A percentile compares a stretch with the other conserved stretches of the same genome.
These are phyloP conservation scores for Penicillium palitans DNA, from an alignment of 2,329 filamentous ascomycete genomes.

Conservation along the genomic window DNA sequence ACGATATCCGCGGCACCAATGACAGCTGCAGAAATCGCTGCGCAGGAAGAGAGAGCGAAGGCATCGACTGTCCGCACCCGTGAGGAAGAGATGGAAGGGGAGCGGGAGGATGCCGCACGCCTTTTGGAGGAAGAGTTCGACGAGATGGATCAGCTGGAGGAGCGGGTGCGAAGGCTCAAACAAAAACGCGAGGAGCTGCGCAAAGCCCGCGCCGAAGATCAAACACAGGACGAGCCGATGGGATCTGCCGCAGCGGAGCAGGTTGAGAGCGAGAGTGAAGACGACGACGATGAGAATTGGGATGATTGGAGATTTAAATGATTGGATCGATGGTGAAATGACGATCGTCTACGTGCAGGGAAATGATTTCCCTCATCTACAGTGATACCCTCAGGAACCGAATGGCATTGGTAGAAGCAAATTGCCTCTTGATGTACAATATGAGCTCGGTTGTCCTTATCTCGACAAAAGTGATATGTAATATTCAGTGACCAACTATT, in stretches of 20 bases:
- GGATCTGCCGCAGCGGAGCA: conserved; percentile 29
- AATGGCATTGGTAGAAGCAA: conserved; percentile 21
- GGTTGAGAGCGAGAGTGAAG: conserved; percentile 50
- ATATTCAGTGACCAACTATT: conserved; percentile 11
- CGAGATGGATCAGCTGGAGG: conserved; percentile 77
- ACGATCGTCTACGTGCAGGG: conserved; percentile 27
- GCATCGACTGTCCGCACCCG: conserved; percentile 44
- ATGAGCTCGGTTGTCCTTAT: conserved; percentile 2
- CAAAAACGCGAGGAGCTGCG: conserved; percentile 69
- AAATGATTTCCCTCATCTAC: conserved; percentile 31
- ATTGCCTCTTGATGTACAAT: conserved; percentile 18
- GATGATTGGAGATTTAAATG: conserved; percentile 47
- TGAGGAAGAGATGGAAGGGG: conserved; percentile 62
- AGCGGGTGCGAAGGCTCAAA: conserved; percentile 66
- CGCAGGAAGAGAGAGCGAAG: conserved; percentile 51
- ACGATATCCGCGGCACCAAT: conserved; percentile 70
- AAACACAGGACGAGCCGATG: conserved; percentile 29
- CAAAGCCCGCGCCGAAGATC: conserved; percentile 35
- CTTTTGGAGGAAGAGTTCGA: conserved; percentile 76
- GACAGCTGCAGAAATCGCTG: conserved; percentile 62
- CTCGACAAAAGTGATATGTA: conserved; percentile 8
- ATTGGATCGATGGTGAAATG: conserved; percentile 21
- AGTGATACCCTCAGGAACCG: conserved; percentile 38
- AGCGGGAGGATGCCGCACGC: conserved; percentile 72
- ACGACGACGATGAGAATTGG: conserved; percentile 58